A percentile compares a stretch with the other conserved stretches of the same genome.
These are phyloP conservation scores for Ustilago bromivora DNA, from an alignment of 1,284 basidiomycete genomes.

Conservation along the genomic window DNA sequence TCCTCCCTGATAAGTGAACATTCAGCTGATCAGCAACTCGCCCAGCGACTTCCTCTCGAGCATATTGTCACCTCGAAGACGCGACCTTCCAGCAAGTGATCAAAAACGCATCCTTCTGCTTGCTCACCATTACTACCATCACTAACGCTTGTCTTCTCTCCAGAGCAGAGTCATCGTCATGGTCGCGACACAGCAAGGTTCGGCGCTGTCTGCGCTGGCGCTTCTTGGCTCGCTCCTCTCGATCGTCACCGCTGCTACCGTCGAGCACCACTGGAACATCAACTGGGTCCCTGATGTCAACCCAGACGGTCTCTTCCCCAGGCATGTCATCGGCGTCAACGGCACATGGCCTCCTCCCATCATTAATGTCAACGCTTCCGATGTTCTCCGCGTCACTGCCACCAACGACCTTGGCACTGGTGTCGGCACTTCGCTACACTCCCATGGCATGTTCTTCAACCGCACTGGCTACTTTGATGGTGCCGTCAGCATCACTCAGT, in stretches of 20 bases:
- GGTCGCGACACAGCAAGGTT: conserved; percentile 17
- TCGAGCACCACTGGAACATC: conserved; percentile 76
- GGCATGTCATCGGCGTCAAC: conserved; percentile 63
- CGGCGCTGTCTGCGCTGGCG: conserved; percentile 25
- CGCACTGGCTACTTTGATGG: conserved; percentile 62
- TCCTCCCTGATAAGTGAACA: conserved; percentile 6
- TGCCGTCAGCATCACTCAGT: conserved; percentile 63
- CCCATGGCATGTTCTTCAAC: conserved; percentile 67
- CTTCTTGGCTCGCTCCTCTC: conserved; percentile 30
- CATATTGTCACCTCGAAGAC: background rate
- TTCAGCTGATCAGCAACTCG: background rate
- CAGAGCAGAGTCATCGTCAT: conserved; percentile 9
- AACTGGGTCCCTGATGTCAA: conserved; percentile 70
- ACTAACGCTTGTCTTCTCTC: background rate
- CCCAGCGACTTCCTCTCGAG: background rate
- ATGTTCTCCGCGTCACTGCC: conserved; percentile 61
- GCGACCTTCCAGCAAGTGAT: background rate
- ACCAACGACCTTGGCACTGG: conserved; percentile 59
- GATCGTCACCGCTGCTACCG: conserved; percentile 47
- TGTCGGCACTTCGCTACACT: conserved; percentile 61
- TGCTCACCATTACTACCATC: background rate
- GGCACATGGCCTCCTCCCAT: conserved; percentile 61
- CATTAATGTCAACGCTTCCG: conserved; percentile 65
- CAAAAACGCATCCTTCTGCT: background rate
- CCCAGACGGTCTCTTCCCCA: conserved; percentile 61